Conservation (phyloP, 257 asterid genomes). For the Solanum rostratum region DNA sequence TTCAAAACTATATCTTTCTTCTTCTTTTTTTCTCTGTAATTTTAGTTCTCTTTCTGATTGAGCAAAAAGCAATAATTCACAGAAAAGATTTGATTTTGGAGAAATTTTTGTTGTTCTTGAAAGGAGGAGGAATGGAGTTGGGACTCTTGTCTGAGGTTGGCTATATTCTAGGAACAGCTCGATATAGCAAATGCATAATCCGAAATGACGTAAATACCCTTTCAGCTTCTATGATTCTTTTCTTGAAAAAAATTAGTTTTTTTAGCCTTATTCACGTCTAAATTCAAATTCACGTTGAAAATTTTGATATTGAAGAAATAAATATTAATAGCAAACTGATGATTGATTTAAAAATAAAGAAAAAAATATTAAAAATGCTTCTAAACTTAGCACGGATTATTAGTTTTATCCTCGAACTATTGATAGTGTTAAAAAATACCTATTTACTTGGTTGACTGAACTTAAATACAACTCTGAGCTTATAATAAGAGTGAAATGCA, state of each 20-base stretch:
- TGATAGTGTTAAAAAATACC: no score
- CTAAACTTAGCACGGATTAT: no score
- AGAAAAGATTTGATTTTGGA: not conserved
- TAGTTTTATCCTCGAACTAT: no score
- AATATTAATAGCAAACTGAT: not conserved
- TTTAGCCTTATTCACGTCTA: no score
- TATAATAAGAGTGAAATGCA: no score
- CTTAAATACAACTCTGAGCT: no score
- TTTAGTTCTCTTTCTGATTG: not conserved
- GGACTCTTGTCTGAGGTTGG: conserved; percentile 28
- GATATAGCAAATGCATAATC: not conserved
- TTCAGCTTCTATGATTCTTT: not conserved
- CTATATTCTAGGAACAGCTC: conserved; percentile 20
- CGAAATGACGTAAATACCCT: not conserved
- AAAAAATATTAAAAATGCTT: no score
- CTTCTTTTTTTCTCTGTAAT: not conserved
- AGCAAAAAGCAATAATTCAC: not conserved
- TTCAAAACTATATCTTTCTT: not conserved
- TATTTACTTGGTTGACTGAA: no score
- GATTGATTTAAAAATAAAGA: not conserved
- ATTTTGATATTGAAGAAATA: not conserved
- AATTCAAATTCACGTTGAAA: no score
- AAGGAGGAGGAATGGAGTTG: not conserved
- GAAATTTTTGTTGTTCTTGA: not conserved
- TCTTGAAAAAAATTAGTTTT: no score